Conservation (phyloP, 73 alveolate species). For the Uronychia binucleata region DNA sequence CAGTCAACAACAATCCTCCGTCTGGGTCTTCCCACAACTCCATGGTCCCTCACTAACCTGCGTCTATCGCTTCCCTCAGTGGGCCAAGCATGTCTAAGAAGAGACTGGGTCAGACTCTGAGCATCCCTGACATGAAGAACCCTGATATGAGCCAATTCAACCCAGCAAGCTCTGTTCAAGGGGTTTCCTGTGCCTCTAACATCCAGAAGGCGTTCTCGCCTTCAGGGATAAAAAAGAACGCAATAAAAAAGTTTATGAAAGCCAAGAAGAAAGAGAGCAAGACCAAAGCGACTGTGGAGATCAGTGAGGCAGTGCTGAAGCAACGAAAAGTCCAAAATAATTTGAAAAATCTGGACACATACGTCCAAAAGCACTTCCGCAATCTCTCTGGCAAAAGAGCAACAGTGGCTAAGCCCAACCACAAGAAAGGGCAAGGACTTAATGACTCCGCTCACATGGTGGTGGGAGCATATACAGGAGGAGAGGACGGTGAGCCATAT, state of each 20-base stretch:
- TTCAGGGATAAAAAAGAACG: not conserved
- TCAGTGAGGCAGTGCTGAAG: not conserved
- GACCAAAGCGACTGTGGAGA: not conserved
- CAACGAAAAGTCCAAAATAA: constrained; percentile 1
- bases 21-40: too few species aligned
- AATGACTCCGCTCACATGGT: not conserved
- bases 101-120: not conserved
- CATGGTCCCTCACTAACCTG: too few species aligned
- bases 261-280: constrained; percentile 7
- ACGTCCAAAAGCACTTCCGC: not conserved
- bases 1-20: not conserved
- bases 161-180: not conserved
- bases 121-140: not conserved
- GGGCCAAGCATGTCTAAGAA: not conserved
- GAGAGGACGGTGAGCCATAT: not conserved
- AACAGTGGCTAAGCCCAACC: not conserved
- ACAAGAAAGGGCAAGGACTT: not conserved
- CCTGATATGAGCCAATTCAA: not conserved
- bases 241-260: constrained; percentile 1
- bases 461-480: not conserved
- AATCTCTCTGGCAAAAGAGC: not conserved
- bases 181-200: not conserved
- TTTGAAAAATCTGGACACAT: not conserved
- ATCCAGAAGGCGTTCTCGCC: not conserved
- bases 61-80: too few species aligned